These are phyloP conservation scores for Andrographis paniculata DNA, from an alignment of 305 asterid genomes.

Conservation along the genomic window DNA sequence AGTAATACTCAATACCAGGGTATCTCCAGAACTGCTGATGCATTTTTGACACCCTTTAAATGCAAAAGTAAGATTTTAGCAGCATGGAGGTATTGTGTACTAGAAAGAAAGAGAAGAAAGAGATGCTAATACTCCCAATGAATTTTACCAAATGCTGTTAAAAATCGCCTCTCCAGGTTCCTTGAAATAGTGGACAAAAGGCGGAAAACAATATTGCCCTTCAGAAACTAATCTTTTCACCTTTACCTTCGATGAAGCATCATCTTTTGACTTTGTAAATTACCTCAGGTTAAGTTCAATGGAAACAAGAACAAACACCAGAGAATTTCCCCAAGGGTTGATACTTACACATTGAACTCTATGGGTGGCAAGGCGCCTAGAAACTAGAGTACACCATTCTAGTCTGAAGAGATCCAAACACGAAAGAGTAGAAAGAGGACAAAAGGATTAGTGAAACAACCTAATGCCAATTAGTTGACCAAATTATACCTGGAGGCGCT, in stretches of 20 bases:
- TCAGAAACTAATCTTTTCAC: constrained; percentile 40
- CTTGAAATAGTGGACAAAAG: constrained; percentile 59
- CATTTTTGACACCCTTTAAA: constrained; percentile 66
- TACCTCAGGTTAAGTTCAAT: constrained; percentile 20
- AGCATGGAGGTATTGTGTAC: constrained; percentile 44
- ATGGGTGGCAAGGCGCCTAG: constrained; percentile 34
- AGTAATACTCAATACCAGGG: constrained; percentile 51
- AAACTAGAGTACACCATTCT: constrained; percentile 40
- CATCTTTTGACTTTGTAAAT: constrained; percentile 36
- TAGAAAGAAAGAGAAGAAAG: constrained; percentile 39
- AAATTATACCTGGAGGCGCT: constrained; percentile 46
- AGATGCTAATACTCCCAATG: constrained; percentile 63
- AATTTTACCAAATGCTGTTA: constrained; percentile 67
- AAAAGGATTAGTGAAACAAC: constrained; percentile 31
- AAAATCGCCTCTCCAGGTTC: constrained; percentile 48
- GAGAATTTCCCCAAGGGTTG: constrained; percentile 25
- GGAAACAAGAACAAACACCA: constrained; percentile 17
- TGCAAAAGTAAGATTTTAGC: constrained; percentile 58
- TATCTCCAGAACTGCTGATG: constrained; percentile 70
- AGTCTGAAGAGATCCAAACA: constrained; percentile 27
- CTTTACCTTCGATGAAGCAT: constrained; percentile 53
- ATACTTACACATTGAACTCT: constrained; percentile 37
- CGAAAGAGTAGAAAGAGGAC: constrained; percentile 30
- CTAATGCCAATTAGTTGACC: constrained; percentile 23
- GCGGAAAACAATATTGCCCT: constrained; percentile 46